A percentile compares a stretch with the other conserved stretches of the same genome.
Conservation (phyloP, 1,139 yeast genomes). For the Scheffersomyces illinoinensis region DNA sequence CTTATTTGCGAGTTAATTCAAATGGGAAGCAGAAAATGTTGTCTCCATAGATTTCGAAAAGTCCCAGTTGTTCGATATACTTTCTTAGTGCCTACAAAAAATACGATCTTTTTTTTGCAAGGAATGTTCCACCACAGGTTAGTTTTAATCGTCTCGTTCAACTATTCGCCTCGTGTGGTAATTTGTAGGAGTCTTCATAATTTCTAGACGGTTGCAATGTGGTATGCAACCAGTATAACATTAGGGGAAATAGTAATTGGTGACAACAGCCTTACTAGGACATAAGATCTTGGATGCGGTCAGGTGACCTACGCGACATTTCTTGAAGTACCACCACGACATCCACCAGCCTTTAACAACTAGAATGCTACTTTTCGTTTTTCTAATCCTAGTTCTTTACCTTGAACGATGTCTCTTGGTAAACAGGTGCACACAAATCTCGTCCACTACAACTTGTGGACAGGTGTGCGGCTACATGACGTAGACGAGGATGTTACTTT, state of each 20-base stretch:
- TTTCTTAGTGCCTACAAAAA: not conserved
- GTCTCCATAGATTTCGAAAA: not conserved
- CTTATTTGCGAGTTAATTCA: not conserved
- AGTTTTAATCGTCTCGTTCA: not conserved
- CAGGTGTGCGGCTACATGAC: conserved; percentile 30
- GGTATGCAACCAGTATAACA: not conserved
- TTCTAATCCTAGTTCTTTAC: not conserved
- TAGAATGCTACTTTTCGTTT: not conserved
- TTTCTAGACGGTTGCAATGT: not conserved
- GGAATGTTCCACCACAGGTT: not conserved
- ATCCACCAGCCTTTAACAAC: not conserved
- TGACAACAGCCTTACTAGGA: not conserved
- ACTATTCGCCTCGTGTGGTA: not conserved
- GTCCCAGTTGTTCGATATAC: not conserved
- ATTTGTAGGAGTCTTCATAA: not conserved
- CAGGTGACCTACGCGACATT: not conserved
- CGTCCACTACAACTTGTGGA: conserved; percentile 57
- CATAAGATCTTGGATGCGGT: not conserved
- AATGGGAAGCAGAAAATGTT: not conserved
- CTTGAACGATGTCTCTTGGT: conserved; percentile 6
- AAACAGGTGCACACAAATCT: conserved; percentile 44
- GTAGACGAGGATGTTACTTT: conserved; percentile 7
- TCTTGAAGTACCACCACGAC: not conserved
- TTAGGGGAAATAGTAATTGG: not conserved
- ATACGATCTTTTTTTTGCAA: not conserved